Evolutionary conservation across 1,284 basidiomycete genomes (phyloP).

Genomic region (Pseudozyma sp.): DNA sequence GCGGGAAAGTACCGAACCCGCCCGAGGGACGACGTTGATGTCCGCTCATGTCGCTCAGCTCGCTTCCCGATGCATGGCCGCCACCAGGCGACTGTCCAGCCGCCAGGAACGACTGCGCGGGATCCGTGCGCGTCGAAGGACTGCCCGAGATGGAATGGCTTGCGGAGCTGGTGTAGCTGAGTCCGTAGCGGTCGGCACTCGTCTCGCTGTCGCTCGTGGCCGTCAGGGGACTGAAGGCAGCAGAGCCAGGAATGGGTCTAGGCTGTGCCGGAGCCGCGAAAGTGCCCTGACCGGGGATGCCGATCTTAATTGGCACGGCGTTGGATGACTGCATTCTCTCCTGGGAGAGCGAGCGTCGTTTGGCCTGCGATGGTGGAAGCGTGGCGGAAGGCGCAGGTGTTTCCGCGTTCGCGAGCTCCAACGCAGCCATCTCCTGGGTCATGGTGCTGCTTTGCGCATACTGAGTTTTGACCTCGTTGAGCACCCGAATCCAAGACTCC

Average conservation of each 20-base stretch:
- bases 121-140: conserved; percentile 33
- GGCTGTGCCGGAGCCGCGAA: conserved; percentile 53
- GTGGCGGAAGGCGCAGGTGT: conserved; percentile 34
- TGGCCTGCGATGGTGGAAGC: conserved; percentile 24
- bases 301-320: conserved; percentile 52
- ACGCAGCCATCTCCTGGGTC: conserved; percentile 54
- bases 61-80: conserved; percentile 42
- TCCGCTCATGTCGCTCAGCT: conserved; percentile 42
- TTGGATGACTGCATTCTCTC: conserved; percentile 19
- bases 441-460: conserved; percentile 55
- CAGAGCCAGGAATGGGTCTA: conserved; percentile 45
- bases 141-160: conserved; percentile 53
- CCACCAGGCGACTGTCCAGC: conserved; percentile 44
- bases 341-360: conserved; percentile 34
- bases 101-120: conserved; percentile 26
- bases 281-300: conserved; percentile 47
- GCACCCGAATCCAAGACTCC: conserved; percentile 83
- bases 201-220: conserved; percentile 55
- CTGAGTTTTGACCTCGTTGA: conserved; percentile 81
- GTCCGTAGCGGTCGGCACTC: conserved; percentile 55
- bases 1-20: conserved; percentile 36
- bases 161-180: conserved; percentile 58
- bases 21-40: conserved; percentile 40
- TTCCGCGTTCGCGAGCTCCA: conserved; percentile 42
- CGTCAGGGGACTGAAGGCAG: conserved; percentile 54